These are phyloP conservation scores for Scleroderma citrinum DNA, from an alignment of 768 basidiomycete species.

Conservation along the genomic window DNA sequence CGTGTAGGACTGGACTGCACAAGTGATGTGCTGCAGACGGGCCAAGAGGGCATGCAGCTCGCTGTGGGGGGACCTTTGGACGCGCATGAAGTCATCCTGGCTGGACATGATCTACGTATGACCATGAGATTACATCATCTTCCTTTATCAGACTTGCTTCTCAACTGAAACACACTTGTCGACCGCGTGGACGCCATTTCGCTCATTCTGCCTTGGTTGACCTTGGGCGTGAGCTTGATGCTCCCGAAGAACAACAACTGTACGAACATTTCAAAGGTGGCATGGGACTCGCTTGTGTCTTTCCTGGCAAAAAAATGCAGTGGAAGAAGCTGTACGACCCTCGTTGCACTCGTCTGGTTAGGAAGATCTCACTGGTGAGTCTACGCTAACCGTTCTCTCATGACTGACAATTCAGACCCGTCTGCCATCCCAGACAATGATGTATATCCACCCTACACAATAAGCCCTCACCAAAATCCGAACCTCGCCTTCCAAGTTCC, in stretches of 20 bases:
- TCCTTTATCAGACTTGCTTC: too few relatives aligned
- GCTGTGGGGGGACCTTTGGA: too few relatives aligned
- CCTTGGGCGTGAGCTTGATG: slow-evolving; percentile 14
- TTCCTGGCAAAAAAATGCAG: slow-evolving; percentile 29
- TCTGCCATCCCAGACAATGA: slow-evolving; percentile 16
- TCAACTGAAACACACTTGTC: too few relatives aligned
- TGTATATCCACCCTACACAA: slow-evolving; percentile 17
- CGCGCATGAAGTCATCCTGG: too few relatives aligned
- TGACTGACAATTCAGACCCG: too few relatives aligned
- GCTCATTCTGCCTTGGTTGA: slow-evolving; percentile 28
- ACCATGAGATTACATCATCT: too few relatives aligned
- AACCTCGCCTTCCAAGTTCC: background rate
- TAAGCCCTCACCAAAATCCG: slow-evolving; percentile 2
- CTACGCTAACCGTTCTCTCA: slow-evolving; percentile 2
- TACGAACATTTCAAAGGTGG: slow-evolving; percentile 62
- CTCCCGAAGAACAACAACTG: slow-evolving; percentile 36
- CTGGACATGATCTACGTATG: too few relatives aligned
- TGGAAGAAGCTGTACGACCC: slow-evolving; percentile 64
- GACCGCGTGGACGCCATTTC: slow-evolving; percentile 12
- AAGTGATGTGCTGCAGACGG: slow-evolving; percentile 2
- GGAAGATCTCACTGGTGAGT: slow-evolving; percentile 15
- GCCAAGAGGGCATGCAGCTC: background rate
- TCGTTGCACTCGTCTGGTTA: slow-evolving; percentile 61
- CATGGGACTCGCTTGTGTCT: slow-evolving; percentile 38
- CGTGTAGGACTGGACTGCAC: slow-evolving; percentile 17